phyloP scores from a whole-genome alignment of 164 flowering plant genomes.

The Aristolochia fimbriata region DNA sequence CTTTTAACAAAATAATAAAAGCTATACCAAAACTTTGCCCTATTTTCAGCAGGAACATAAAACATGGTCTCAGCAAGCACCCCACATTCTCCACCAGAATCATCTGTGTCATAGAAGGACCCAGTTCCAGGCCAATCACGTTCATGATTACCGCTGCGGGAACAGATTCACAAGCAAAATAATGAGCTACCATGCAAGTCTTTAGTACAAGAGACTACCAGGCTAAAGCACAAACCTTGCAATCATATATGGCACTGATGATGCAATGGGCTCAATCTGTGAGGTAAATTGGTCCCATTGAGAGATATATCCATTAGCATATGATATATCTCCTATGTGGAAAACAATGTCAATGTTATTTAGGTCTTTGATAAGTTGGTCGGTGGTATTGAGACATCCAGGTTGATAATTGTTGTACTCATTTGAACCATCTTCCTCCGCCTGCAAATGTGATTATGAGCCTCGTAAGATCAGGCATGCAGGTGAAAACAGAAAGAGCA shows the following conservation, averaged over 20 bases:
- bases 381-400: constrained; percentile 78
- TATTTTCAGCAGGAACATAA: constrained; percentile 77
- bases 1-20: too few relatives aligned
- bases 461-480: too few relatives aligned
- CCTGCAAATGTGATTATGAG: constrained; percentile 27
- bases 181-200: neutral
- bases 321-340: constrained; percentile 73
- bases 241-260: constrained; percentile 75
- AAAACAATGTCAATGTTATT: constrained; percentile 67
- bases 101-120: constrained; percentile 48
- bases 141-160: constrained; percentile 80
- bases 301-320: constrained; percentile 78
- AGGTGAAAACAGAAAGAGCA: too few relatives aligned
- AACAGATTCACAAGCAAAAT: constrained; percentile 1
- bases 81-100: constrained; percentile 94
- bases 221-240: constrained; percentile 41
- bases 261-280: constrained; percentile 75
- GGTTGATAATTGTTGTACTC: constrained; percentile 73
- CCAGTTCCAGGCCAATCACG: constrained; percentile 88
- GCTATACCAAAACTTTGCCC: constrained; percentile 78
- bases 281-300: constrained; percentile 96
- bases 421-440: constrained; percentile 85
- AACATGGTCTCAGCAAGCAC: constrained; percentile 78
- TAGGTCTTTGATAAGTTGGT: constrained; percentile 59
- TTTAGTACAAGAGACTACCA: neutral